A percentile compares a stretch with the other conserved stretches of the same genome.
Conservation (phyloP, 352 stramenopile species). For the Phytophthora sp. region DNA sequence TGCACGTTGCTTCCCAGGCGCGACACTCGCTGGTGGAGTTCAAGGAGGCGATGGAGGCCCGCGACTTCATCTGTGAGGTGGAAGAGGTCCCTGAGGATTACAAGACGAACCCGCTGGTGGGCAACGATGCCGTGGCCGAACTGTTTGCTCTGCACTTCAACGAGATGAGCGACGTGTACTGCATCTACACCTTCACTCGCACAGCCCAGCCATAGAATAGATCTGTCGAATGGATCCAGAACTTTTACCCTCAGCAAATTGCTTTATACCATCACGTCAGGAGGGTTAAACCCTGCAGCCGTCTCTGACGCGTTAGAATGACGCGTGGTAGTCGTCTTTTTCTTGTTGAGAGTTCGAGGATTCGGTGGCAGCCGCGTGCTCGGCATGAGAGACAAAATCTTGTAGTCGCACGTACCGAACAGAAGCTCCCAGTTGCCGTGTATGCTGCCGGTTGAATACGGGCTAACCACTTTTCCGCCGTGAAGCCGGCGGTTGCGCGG, state of each 20-base stretch:
- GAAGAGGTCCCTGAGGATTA: constrained; percentile 80
- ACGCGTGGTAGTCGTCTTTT: constrained; percentile 5
- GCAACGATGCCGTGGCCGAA: constrained; percentile 64
- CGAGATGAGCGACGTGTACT: constrained; percentile 91
- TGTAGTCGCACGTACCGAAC: constrained; percentile 68
- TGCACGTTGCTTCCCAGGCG: constrained; percentile 82
- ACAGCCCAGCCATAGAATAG: constrained; percentile 35
- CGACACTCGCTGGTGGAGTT: constrained; percentile 86
- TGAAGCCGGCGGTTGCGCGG: constrained; percentile 53
- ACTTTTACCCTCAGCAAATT: constrained; percentile 11
- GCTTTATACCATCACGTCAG: constrained; percentile 26
- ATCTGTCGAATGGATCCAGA: constrained; percentile 31
- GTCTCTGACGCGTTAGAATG: not conserved
- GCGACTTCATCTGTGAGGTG: constrained; percentile 67
- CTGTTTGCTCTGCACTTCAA: constrained; percentile 90
- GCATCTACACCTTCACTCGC: constrained; percentile 83
- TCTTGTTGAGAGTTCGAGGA: constrained; percentile 29
- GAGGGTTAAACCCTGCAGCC: constrained; percentile 11
- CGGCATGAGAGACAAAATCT: constrained; percentile 64
- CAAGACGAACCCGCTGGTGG: constrained; percentile 86
- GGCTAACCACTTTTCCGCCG: constrained; percentile 58
- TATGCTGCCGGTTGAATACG: constrained; percentile 65
- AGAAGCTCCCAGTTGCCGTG: constrained; percentile 84
- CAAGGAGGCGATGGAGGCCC: constrained; percentile 74
- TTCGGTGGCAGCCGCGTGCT: constrained; percentile 49